Evolutionary conservation across 495 filamentous ascomycete genomes (phyloP).

Genomic region (Chlorociboria aeruginascens): DNA sequence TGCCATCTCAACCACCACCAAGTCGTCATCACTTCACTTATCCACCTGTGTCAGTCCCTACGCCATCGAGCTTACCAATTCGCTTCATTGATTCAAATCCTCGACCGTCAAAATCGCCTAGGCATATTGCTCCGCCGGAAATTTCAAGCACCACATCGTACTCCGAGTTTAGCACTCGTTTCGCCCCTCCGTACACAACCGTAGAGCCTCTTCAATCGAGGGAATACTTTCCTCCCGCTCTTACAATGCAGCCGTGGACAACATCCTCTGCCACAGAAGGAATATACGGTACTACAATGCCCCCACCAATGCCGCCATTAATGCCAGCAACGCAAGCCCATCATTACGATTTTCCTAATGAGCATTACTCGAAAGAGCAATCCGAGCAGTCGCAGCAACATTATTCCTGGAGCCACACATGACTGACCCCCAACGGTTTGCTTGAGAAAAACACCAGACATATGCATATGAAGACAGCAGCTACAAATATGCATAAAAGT

Average conservation of each 20-base stretch:
- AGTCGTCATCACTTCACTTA: conserved; percentile 38
- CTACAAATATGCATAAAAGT: no score
- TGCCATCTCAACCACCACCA: conserved; percentile 26
- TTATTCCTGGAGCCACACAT: conserved; percentile 12
- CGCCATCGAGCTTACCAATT: conserved; percentile 20
- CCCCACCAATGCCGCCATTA: background rate
- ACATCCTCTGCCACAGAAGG: background rate
- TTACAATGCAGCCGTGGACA: conserved; percentile 11
- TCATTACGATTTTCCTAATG: conserved; percentile 12
- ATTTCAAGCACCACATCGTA: conserved; percentile 5
- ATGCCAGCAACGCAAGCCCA: background rate
- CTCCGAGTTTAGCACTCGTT: conserved; percentile 3
- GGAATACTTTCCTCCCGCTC: conserved; percentile 11
- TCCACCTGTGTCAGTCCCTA: conserved; percentile 23
- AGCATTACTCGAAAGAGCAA: conserved; percentile 10
- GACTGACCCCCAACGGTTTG: background rate
- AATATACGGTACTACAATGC: conserved; percentile 1
- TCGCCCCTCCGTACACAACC: conserved; percentile 2
- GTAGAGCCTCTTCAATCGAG: background rate
- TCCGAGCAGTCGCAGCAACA: background rate
- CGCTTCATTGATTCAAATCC: conserved; percentile 36
- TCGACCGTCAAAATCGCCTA: conserved; percentile 39
- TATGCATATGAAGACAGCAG: no score
- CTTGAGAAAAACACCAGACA: background rate
- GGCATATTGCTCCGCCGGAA: conserved; percentile 33